phyloP scores from a whole-genome alignment of 208 protist species.

The Acanthamoeba culbertsoni region DNA sequence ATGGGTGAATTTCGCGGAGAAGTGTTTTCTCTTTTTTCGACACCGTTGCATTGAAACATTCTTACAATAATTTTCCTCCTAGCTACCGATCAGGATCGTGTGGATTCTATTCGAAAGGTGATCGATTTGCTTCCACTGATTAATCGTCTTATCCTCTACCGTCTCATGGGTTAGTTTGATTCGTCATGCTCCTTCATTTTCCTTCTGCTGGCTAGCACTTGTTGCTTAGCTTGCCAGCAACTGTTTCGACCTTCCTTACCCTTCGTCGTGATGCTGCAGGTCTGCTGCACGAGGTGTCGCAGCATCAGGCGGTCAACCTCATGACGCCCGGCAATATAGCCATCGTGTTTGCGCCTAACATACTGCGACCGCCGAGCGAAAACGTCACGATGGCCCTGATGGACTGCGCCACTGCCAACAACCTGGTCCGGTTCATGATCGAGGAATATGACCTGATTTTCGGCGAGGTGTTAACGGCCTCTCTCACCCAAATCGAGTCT shows the following conservation, averaged over 20 bases:
- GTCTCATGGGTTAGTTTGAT: slow-evolving; percentile 43
- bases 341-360: slow-evolving; percentile 32
- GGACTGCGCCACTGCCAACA: not conserved
- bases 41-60: not conserved
- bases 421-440: not conserved
- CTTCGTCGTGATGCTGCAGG: no score
- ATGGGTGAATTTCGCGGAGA: not conserved
- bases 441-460: slow-evolving; percentile 2
- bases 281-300: slow-evolving; percentile 3
- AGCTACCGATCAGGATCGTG: no score
- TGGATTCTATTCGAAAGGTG: not conserved
- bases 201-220: no score
- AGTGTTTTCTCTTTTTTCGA: not conserved
- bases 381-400: not conserved
- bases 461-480: not conserved
- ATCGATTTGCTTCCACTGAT: not conserved
- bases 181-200: no score
- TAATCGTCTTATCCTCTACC: not conserved
- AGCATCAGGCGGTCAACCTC: not conserved
- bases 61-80: no score
- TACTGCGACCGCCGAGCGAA: not conserved
- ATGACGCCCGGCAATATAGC: slow-evolving; percentile 18
- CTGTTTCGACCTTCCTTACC: no score
- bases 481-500: no score
- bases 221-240: not conserved